Base-by-base conservation (phyloP, 352 stramenopile species). In the Phytopythium boreale region DNA sequence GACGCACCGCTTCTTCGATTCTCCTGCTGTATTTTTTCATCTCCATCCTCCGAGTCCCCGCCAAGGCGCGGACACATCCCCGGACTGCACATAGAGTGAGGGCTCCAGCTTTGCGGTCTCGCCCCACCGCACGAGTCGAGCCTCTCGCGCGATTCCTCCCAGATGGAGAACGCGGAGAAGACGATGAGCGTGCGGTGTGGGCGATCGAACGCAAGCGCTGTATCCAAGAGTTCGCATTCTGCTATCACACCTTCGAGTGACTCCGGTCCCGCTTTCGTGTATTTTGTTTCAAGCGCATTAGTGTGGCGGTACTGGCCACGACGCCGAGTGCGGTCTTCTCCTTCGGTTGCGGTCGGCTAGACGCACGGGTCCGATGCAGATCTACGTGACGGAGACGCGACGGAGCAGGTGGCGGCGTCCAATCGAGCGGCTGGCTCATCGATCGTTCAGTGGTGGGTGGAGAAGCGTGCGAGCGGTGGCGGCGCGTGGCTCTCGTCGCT, bases 21-120 rank as follows among this genome's bases (percentile, higher is more conserved):
- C 24, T 36, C 47, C 47, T 34, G 47, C 24, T 55, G 47, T 11
- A 55, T 55, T 55, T 55, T n/a, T n/a, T 22, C 47, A 36, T n/a
- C 47, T 52, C 14, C 47, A 55, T 22, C 12, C 47, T n/a, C 4
- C 47, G 47, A 55, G 22, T 20, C 46, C 17, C 46, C 46, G 46
- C 46, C 46, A 29, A 52, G 46, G 17, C 46, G 46, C 22, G 46
- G 22, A 19, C 12, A 20, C 7, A 12, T 27, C 4, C 22, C 24
- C 22, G 24, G 8, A 26, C 43, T 49, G 47, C 47, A 36, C 47
- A 20, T 49, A 4, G 43, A 46, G 1, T 46, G 39, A 46, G 39
- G 15, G 12, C 4, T 4, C 20, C 44, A 51, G 44, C 44, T 51
- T n/a, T 11, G 12, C 44, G 44, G 47, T 36, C 47, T 31, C 47